Conservation (phyloP, 2,329 filamentous ascomycete genomes). For the Fusarium tuaranense region DNA sequence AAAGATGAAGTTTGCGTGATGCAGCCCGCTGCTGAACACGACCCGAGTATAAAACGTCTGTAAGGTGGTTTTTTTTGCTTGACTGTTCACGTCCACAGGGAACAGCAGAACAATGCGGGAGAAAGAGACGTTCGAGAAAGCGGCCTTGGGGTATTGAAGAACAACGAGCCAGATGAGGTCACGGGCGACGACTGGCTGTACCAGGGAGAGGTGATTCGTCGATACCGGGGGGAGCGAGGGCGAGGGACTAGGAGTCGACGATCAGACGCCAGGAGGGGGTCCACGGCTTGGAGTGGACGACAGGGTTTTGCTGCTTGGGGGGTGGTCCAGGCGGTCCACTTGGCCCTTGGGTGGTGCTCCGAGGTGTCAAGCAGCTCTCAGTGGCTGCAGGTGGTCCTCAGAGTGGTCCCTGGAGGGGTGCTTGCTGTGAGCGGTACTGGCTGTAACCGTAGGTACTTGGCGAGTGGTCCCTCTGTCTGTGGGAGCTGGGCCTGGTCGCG, state of each 20-base stretch:
- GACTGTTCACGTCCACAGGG: constrained; percentile 45
- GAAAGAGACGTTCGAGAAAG: constrained; percentile 30
- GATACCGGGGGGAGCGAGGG: constrained; percentile 30
- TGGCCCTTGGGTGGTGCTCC: constrained; percentile 38
- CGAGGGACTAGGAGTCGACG: constrained; percentile 39
- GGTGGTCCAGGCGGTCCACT: constrained; percentile 39
- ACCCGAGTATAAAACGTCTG: constrained; percentile 31
- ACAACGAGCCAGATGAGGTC: constrained; percentile 44
- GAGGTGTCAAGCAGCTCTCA: constrained; percentile 29
- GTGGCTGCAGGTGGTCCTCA: constrained; percentile 37
- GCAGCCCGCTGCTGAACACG: constrained; percentile 48
- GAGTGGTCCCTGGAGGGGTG: constrained; percentile 40
- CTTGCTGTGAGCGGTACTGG: constrained; percentile 33
- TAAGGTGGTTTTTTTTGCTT: constrained; percentile 36
- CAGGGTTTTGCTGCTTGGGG: constrained; percentile 39
- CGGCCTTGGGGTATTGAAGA: constrained; percentile 43
- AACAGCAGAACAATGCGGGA: constrained; percentile 45
- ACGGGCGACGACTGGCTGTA: constrained; percentile 41
- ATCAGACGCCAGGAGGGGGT: constrained; percentile 45
- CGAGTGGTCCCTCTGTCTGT: constrained; percentile 34
- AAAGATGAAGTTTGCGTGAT: constrained; percentile 39
- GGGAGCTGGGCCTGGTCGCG: constrained; percentile 31
- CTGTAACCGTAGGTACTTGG: constrained; percentile 21
- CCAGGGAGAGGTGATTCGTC: constrained; percentile 41
- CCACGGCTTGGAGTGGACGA: constrained; percentile 37